Evolutionary conservation across 202 grass and related monocot genomes (phyloP).

Genomic region (Tripidium arundinaceum): DNA sequence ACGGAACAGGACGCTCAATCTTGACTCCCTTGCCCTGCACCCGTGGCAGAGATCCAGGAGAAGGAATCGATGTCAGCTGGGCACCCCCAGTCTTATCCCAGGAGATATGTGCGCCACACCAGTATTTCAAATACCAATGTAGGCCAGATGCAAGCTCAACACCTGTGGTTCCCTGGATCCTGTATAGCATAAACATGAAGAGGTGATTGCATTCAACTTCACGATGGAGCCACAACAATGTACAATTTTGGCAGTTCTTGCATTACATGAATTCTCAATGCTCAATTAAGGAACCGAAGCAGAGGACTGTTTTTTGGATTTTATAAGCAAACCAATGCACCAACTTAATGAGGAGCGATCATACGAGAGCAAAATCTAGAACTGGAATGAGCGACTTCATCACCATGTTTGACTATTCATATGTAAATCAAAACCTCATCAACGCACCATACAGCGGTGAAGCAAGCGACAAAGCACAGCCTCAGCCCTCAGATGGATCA

Average conservation of each 20-base stretch:
- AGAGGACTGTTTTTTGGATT: neutral
- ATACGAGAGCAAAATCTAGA: neutral
- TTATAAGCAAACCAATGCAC: slow-evolving; percentile 5
- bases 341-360: neutral
- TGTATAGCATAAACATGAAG: slow-evolving; percentile 32
- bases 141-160: slow-evolving; percentile 87
- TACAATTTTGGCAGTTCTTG: neutral
- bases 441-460: neutral
- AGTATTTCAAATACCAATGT: slow-evolving; percentile 96
- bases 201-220: neutral
- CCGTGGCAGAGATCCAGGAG: slow-evolving; percentile 56
- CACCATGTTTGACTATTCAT: neutral
- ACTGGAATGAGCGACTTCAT: neutral
- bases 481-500: neutral
- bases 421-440: neutral
- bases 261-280: neutral
- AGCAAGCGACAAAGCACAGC: neutral
- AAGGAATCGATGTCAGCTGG: slow-evolving; percentile 60
- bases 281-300: slow-evolving; percentile 1
- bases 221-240: neutral
- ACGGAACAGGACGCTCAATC: slow-evolving; percentile 79
- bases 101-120: slow-evolving; percentile 82
- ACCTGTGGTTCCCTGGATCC: slow-evolving; percentile 77
- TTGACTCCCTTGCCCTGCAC: slow-evolving; percentile 63
- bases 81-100: slow-evolving; percentile 90